Evolutionary conservation across 768 basidiomycete species (phyloP).

Genomic region (Boletus vermiculosoides): DNA sequence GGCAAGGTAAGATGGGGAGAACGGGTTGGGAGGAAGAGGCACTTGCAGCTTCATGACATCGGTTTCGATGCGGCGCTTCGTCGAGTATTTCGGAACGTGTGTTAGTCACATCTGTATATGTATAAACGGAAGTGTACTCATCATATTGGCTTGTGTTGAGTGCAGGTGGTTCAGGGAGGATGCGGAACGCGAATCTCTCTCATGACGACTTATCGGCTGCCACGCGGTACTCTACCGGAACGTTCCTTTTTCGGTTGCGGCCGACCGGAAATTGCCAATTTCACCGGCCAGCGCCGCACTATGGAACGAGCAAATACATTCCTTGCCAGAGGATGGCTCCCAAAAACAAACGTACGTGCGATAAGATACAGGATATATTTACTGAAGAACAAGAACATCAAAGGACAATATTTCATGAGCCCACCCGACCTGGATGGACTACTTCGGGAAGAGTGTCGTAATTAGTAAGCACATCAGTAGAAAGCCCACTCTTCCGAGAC

Average conservation of each 20-base stretch:
- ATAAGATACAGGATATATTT: conserved; percentile 25
- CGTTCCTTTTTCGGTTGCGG: conserved; percentile 20
- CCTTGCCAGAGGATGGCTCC: conserved; percentile 15
- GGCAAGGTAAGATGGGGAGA: conserved; percentile 11
- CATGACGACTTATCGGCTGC: conserved; percentile 18
- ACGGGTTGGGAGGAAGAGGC: not conserved
- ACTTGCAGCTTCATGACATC: conserved; percentile 98
- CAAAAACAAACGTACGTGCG: conserved; percentile 2
- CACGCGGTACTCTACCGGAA: conserved; percentile 13
- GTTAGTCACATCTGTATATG: conserved; percentile 28
- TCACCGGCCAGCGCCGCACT: not conserved
- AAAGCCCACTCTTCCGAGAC: conserved; percentile 70
- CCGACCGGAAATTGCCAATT: conserved; percentile 1
- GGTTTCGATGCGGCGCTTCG: conserved; percentile 95
- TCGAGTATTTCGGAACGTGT: conserved; percentile 50
- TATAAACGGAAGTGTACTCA: conserved; percentile 45
- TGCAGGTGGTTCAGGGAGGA: conserved; percentile 13
- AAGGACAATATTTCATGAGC: conserved; percentile 8
- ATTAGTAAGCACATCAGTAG: conserved; percentile 30
- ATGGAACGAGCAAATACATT: conserved; percentile 5
- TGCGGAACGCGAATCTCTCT: conserved; percentile 1
- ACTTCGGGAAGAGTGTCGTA: not conserved
- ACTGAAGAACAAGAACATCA: conserved; percentile 15
- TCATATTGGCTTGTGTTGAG: conserved; percentile 46
- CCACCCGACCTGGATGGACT: not conserved